Base-by-base conservation (phyloP, 768 basidiomycete genomes). In the Boletus patriciae region DNA sequence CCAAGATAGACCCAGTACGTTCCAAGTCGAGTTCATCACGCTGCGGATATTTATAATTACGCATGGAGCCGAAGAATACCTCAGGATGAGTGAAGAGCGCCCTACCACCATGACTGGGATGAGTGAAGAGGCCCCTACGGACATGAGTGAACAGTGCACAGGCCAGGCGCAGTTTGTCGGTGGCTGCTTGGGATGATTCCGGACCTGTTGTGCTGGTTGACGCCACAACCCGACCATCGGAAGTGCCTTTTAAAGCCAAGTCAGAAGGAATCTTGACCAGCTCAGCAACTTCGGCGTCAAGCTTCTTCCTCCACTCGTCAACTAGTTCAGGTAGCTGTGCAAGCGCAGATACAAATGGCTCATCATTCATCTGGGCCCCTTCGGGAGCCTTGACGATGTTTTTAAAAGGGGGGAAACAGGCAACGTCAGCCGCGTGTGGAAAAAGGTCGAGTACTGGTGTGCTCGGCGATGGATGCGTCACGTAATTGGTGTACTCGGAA, bases 381-480 rank as follows among this genome's bases (percentile, higher is more conserved):
- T 54, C 50, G 0, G 61, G 54, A 21, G 38, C 45, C 36, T 5
- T 47, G 21, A 58, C 54, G 29, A 58, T 46, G 6, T 34, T 25
- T 37, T 23, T 27, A 36, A 62, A 62, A 13, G 58, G 53, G 1
- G 21, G 34, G 18, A 60, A 52, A 3, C n/a, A 12, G 6, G 34
- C 44, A 9, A 60, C 8, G 15, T 58, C 62, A 29, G 18, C 18
- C 9, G 41, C 25, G 4, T 58, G 49, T 21, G 62, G 62, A 36
- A 60, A 36, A 19, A 60, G 43, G 16, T 41, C 50, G 4, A 48
- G 52, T 4, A 18, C 13, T 18, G 46, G 41, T 40, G 15, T 8
- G 16, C 29, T n/a, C 3, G 13, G 37, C 8, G n/a, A 21, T 23
- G 19, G 46, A 12, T 0, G 3, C 8, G 12, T 15, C 29, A 60